Evolutionary conservation across 2,329 filamentous ascomycete genomes (phyloP).

Genomic region (Colletotrichum tabaci): DNA sequence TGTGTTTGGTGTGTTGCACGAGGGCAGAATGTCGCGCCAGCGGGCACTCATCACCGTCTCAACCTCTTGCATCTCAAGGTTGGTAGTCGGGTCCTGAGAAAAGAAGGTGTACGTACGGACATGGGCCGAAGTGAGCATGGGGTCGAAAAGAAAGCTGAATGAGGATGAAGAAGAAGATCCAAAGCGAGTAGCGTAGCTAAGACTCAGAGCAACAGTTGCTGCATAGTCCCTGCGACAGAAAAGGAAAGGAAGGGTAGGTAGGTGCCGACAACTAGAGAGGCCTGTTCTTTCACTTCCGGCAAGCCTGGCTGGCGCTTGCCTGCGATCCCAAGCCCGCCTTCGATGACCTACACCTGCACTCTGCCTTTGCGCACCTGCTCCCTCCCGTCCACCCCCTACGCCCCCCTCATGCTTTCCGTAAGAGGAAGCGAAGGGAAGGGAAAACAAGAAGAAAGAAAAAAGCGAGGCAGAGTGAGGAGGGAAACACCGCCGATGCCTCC

Average conservation of each 20-base stretch:
- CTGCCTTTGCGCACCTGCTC: not conserved
- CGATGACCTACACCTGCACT: constrained; percentile 1
- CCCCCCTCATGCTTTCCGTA: not conserved
- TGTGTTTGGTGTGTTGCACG: constrained; percentile 10
- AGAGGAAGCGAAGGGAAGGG: not conserved
- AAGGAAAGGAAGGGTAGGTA: constrained; percentile 1
- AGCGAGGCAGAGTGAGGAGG: too few relatives aligned
- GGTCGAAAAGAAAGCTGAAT: not conserved
- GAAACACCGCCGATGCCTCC: not conserved
- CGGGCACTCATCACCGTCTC: not conserved
- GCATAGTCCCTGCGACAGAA: constrained; percentile 10
- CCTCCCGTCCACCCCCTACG: not conserved
- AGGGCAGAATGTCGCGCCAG: not conserved
- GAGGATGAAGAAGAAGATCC: constrained; percentile 5
- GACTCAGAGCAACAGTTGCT: not conserved
- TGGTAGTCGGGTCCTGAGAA: not conserved
- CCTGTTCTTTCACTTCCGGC: too few relatives aligned
- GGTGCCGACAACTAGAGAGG: too few relatives aligned
- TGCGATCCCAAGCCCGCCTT: not conserved
- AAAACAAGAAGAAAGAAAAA: not conserved
- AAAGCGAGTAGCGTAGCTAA: not conserved
- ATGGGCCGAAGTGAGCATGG: not conserved
- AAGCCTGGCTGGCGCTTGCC: not conserved
- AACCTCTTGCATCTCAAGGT: constrained; percentile 7
- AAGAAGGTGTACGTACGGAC: not conserved